Evolutionary conservation across 2,329 filamentous ascomycete genomes (phyloP).

Genomic region (Nigrospora osmanthi): DNA sequence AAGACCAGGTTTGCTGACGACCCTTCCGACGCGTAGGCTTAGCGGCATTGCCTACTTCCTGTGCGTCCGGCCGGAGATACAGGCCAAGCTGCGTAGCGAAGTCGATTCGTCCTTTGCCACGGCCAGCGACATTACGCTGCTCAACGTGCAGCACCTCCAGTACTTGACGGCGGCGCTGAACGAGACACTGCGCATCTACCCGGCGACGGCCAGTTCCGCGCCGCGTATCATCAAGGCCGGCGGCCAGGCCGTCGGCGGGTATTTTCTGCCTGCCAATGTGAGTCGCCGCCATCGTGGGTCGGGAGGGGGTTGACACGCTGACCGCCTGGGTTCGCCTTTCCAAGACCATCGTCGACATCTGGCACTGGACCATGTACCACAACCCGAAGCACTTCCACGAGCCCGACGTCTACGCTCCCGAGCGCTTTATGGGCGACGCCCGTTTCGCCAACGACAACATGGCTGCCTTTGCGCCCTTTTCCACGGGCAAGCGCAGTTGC

Average conservation of each 20-base stretch:
- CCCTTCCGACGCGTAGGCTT: no score
- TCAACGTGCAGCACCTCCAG: not conserved
- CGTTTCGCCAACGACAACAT: not conserved
- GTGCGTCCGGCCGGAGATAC: not conserved
- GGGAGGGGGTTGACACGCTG: no score
- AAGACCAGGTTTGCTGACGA: no score
- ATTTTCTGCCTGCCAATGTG: not conserved
- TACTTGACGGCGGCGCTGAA: not conserved
- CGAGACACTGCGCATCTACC: slow-evolving; percentile 1
- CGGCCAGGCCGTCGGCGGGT: not conserved
- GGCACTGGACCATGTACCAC: slow-evolving; percentile 1
- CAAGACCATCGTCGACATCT: not conserved
- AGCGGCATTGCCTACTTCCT: not conserved
- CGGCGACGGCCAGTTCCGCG: not conserved
- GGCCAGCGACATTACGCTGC: not conserved
- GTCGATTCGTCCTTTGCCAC: not conserved
- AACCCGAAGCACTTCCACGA: not conserved
- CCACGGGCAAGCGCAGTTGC: not conserved
- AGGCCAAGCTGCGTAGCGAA: not conserved
- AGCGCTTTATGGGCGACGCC: not conserved
- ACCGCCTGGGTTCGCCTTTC: no score
- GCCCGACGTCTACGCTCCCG: not conserved
- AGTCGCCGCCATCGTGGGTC: no score
- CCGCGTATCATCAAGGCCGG: not conserved
- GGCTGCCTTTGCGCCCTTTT: not conserved